phyloP scores from a whole-genome alignment of 208 protist species.

The Naegleria gruberi region DNA sequence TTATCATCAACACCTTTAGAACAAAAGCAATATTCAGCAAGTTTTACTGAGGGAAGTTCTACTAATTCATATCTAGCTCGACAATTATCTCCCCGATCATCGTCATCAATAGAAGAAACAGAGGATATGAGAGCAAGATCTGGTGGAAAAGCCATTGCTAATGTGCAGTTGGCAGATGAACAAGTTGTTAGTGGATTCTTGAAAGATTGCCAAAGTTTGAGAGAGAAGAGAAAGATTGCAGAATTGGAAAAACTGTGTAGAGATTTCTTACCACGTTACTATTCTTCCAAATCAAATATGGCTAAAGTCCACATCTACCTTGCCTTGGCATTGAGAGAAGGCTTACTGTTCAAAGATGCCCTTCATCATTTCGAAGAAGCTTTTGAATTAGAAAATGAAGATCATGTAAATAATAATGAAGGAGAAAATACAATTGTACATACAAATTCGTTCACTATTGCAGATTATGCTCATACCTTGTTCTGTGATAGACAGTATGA shows the following conservation, averaged over 20 bases:
- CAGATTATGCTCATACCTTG: background rate
- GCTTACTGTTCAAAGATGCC: background rate
- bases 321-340: background rate
- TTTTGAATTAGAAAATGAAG: background rate
- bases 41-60: too few relatives aligned
- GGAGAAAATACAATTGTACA: background rate
- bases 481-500: background rate
- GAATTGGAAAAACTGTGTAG: background rate
- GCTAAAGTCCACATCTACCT: background rate
- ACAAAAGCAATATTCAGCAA: too few relatives aligned
- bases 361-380: background rate
- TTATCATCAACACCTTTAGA: too few relatives aligned
- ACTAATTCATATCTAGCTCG: too few relatives aligned
- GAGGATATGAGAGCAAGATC: background rate
- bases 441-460: background rate
- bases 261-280: background rate
- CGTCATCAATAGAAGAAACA: too few relatives aligned
- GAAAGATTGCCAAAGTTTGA: background rate
- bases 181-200: background rate
- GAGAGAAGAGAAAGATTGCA: background rate
- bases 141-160: background rate
- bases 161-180: background rate
- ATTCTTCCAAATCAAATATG: background rate
- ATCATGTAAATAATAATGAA: too few relatives aligned
- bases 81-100: too few relatives aligned